These are phyloP conservation scores for Metschnikowia chrysomelidarum DNA, from an alignment of 805 yeast genomes.

Conservation along the genomic window DNA sequence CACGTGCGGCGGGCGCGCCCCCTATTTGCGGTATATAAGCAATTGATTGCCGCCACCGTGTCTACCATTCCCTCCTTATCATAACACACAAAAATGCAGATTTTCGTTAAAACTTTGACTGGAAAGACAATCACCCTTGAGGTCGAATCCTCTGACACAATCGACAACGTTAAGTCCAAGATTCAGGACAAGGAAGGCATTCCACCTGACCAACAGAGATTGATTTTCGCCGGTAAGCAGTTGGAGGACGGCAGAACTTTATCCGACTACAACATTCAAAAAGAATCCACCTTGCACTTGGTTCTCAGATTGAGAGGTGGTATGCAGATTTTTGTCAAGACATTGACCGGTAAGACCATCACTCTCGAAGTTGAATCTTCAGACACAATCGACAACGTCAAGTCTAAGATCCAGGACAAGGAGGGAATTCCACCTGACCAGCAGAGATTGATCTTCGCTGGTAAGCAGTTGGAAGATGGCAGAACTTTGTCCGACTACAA, in stretches of 20 bases:
- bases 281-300: conserved; percentile 37
- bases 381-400: conserved; percentile 93
- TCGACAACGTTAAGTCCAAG: conserved; percentile 28
- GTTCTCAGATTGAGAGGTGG: conserved; percentile 42
- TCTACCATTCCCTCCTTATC: conserved; percentile 1
- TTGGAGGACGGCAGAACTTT: neutral
- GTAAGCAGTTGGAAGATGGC: conserved; percentile 46
- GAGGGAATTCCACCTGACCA: conserved; percentile 48
- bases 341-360: conserved; percentile 60
- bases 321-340: conserved; percentile 44
- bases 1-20: conserved; percentile 19
- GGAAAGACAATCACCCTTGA: conserved; percentile 80
- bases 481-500: conserved; percentile 38
- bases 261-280: conserved; percentile 41
- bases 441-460: conserved; percentile 45
- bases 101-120: conserved; percentile 49
- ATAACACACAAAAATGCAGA: conserved; percentile 23
- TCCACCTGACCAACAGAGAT: conserved; percentile 42
- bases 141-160: conserved; percentile 84
- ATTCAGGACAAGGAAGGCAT: conserved; percentile 45
- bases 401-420: conserved; percentile 43
- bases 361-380: conserved; percentile 97
- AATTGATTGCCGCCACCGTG: conserved; percentile 18
- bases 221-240: neutral
- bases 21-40: conserved; percentile 21